Conservation (phyloP, 495 filamentous ascomycete species). For the Neurospora tetrasperma region DNA sequence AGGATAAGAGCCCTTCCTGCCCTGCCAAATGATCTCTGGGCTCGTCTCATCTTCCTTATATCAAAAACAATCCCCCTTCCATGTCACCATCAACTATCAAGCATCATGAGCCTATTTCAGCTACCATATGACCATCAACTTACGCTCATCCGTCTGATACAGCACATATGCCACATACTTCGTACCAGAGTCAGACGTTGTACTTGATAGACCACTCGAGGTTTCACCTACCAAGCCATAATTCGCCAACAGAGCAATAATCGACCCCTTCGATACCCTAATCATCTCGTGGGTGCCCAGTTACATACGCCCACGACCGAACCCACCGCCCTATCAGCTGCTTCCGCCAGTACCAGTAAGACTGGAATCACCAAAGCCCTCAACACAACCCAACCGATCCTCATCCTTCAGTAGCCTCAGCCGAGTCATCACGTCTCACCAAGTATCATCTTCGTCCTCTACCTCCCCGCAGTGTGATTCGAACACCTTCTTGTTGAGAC, state of each 20-base stretch:
- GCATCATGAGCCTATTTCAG: not conserved
- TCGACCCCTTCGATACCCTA: not conserved
- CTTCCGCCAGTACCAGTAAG: not conserved
- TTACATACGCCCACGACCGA: not conserved
- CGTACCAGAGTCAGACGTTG: not conserved
- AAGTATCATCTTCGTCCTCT: not conserved
- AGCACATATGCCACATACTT: not conserved
- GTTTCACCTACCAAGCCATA: not conserved
- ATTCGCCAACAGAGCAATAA: not conserved
- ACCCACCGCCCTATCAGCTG: not conserved
- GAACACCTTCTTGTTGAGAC: not conserved
- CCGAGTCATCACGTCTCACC: not conserved
- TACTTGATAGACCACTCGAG: not conserved
- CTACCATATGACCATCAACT: not conserved
- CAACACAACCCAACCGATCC: not conserved
- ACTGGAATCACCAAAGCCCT: not conserved
- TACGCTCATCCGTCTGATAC: not conserved
- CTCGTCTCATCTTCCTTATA: not conserved
- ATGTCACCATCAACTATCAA: not conserved
- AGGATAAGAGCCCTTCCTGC: not conserved
- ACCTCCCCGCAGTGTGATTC: not conserved
- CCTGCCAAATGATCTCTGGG: not conserved
- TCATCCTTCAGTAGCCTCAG: not conserved
- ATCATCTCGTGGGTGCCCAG: not conserved
- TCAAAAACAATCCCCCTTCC: not conserved